These are phyloP conservation scores for Medicago arabica DNA, from an alignment of 306 rosid species.

Conservation along the genomic window DNA sequence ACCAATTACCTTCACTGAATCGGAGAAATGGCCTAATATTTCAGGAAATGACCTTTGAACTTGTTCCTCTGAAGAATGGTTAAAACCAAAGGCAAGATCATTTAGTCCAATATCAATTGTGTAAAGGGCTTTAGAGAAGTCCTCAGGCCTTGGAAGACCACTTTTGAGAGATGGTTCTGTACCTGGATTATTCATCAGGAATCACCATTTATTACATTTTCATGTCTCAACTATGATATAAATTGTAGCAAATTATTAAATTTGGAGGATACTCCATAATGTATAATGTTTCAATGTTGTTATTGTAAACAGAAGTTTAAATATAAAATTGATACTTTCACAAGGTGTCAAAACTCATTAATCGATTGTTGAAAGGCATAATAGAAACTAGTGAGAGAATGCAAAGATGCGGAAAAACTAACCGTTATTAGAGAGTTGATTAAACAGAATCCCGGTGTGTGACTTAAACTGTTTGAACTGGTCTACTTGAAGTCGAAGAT, in stretches of 20 bases:
- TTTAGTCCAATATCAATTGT: slow-evolving; percentile 90
- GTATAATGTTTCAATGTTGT: too few species aligned
- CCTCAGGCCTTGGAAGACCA: slow-evolving; percentile 69
- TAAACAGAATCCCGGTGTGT: slow-evolving; percentile 52
- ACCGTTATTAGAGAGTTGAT: slow-evolving; percentile 58
- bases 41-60: slow-evolving; percentile 69
- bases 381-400: background rate
- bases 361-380: too few species aligned
- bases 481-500: slow-evolving; percentile 72
- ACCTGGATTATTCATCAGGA: background rate
- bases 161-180: slow-evolving; percentile 46
- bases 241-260: too few species aligned
- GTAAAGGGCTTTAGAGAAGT: slow-evolving; percentile 73
- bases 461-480: slow-evolving; percentile 78
- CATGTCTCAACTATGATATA: too few species aligned
- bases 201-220: too few species aligned
- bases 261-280: too few species aligned
- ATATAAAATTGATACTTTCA: too few species aligned
- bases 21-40: slow-evolving; percentile 57
- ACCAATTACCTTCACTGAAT: slow-evolving; percentile 58
- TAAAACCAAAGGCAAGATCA: slow-evolving; percentile 68
- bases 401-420: slow-evolving; percentile 32
- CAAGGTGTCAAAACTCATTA: too few species aligned
- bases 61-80: slow-evolving; percentile 60
- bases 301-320: too few species aligned